Evolutionary conservation across 2,329 filamentous ascomycete species (phyloP), one percentile per base, ranked within the genome.

Genomic region (Arthrocladium fulminans): DNA sequence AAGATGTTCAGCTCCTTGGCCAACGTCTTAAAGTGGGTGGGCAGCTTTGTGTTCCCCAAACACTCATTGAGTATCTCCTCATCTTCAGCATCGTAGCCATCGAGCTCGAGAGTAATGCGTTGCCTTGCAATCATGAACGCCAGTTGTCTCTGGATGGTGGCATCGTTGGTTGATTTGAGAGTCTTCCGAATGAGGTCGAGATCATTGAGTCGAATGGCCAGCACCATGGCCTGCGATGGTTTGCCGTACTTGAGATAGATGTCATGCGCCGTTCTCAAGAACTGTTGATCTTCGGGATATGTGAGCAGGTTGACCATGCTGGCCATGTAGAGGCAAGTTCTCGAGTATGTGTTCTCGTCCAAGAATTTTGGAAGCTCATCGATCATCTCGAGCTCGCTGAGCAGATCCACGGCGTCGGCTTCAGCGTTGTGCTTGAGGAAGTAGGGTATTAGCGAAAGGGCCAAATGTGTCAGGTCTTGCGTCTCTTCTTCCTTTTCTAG

Each of bases 301-400:
- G 92, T 96, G 65, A 98, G 81, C 17, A 98, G 79, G 63, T 92
- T 94, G 58, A 98, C 92, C 86, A 97, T 97, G 73, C 88, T 94
- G 60, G 94, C 88, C 84, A 98, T 95, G 72, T 98, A 98, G 58
- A 98, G 72, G 65, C 92, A 97, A 48, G 96, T 92, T 62, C 92
- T 77, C 45, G 85, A 75, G 65, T 94, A 98, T 22, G 89, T 97
- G 69, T 97, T 84, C 66, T 94, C 84, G 66, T 98, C 92, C 45
- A 98, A 77, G 60, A 89, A 94, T 57, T 88, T 78, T 49, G 87
- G 82, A 39, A 98, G 85, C 62, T 89, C 74, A 62, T 96, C 88
- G 58, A 98, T 97, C 65, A 96, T 95, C 70, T 98, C 92, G 51
- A 98, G 74, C 70, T 98, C 94, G 64, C 88, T 96, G 75, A 98